A percentile compares a stretch with the other conserved stretches of the same genome.
Evolutionary conservation across 2,329 filamentous ascomycete species (phyloP).

Genomic region (Diaporthe humulicola): DNA sequence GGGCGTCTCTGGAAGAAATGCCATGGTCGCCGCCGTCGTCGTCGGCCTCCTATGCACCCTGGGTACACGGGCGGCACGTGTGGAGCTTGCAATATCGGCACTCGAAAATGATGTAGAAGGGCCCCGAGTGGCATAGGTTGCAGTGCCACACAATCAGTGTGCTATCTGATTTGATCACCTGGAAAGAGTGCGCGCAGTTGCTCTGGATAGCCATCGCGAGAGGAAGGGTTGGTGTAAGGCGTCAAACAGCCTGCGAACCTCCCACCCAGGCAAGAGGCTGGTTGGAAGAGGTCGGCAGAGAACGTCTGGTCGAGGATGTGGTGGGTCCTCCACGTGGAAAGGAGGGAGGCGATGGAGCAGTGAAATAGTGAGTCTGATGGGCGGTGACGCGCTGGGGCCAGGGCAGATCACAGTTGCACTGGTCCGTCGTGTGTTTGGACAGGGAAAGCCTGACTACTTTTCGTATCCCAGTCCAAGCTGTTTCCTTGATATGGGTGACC

Average conservation of each 20-base stretch:
- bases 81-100: constrained; percentile 78
- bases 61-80: constrained; percentile 71
- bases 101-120: constrained; percentile 78
- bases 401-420: constrained; percentile 31
- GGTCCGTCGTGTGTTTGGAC: constrained; percentile 13
- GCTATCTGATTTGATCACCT: constrained; percentile 76
- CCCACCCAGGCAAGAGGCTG: constrained; percentile 28
- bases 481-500: constrained; percentile 15
- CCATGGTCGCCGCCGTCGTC: not conserved
- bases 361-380: constrained; percentile 30
- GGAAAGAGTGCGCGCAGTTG: constrained; percentile 73
- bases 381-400: constrained; percentile 30
- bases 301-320: constrained; percentile 11
- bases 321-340: constrained; percentile 11
- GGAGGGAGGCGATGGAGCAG: constrained; percentile 29
- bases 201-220: constrained; percentile 65
- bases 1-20: not conserved
- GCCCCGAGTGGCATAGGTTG: constrained; percentile 73
- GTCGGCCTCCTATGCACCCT: constrained; percentile 52
- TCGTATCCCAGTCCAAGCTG: constrained; percentile 14
- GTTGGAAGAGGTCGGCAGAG: constrained; percentile 24
- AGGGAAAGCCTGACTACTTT: constrained; percentile 34
- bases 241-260: not conserved
- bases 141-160: constrained; percentile 76
- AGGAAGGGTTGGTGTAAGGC: constrained; percentile 16